These are phyloP conservation scores for Allantophomopsis lycopodina DNA, from an alignment of 2,329 filamentous ascomycete species.

Conservation along the genomic window DNA sequence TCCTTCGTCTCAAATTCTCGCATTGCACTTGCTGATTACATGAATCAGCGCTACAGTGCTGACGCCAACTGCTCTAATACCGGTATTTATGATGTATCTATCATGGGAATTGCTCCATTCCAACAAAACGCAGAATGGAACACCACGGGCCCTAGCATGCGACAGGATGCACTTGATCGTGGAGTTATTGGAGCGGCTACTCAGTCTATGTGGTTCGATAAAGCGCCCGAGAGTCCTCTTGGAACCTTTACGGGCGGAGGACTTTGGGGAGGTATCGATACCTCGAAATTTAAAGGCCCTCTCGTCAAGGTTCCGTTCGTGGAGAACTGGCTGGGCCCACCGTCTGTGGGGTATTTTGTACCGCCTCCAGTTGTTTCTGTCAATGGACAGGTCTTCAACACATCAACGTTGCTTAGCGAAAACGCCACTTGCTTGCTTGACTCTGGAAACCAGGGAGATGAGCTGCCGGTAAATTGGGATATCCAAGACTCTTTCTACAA, in stretches of 20 bases:
- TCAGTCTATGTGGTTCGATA: constrained; percentile 21
- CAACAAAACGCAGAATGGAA: too few species aligned
- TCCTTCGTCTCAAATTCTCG: too few species aligned
- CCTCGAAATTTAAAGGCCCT: constrained; percentile 18
- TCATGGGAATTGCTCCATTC: too few species aligned
- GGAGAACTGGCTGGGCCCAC: not conserved
- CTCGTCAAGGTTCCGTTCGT: constrained; percentile 16
- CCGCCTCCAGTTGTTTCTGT: constrained; percentile 11
- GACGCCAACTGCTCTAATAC: constrained; percentile 1
- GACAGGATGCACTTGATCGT: constrained; percentile 17
- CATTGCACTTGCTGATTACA: too few species aligned
- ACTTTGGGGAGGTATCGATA: constrained; percentile 20
- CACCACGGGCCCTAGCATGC: constrained; percentile 14
- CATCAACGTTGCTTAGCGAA: not conserved
- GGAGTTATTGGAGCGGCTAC: constrained; percentile 16
- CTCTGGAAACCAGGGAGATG: constrained; percentile 16
- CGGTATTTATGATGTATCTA: not conserved
- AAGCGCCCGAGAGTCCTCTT: constrained; percentile 6
- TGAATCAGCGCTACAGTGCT: too few species aligned
- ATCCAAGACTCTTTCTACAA: constrained; percentile 8
- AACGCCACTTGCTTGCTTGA: constrained; percentile 17
- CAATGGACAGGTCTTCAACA: constrained; percentile 8
- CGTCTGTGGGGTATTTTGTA: constrained; percentile 10
- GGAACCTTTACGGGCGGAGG: constrained; percentile 16
- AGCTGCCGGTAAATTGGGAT: constrained; percentile 7